A percentile compares a stretch with the other conserved stretches of the same genome.
These are phyloP conservation scores for Rhizophagus sp. DNA, from an alignment of 192 early-diverging fungal genomes.

Conservation along the genomic window DNA sequence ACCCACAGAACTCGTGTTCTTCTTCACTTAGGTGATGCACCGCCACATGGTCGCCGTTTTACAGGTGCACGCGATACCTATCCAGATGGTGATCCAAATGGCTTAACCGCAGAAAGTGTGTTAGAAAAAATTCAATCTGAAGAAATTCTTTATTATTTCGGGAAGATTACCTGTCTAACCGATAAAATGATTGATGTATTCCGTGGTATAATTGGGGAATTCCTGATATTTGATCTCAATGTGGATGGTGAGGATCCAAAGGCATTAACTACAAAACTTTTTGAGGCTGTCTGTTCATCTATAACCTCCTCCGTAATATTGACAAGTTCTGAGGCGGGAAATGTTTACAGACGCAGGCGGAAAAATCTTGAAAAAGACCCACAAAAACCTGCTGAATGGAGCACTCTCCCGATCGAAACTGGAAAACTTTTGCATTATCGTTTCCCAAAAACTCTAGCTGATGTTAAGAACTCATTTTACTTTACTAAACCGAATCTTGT, in stretches of 20 bases:
- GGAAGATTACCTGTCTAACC: conserved; percentile 8
- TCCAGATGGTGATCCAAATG: conserved; percentile 26
- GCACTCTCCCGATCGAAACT: too few relatives aligned
- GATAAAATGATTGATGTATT: neutral
- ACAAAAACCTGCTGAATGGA: too few relatives aligned
- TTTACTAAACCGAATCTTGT: too few relatives aligned
- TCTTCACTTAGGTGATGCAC: conserved; percentile 19
- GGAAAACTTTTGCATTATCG: too few relatives aligned
- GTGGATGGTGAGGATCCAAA: neutral
- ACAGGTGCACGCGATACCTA: neutral
- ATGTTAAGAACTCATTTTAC: too few relatives aligned
- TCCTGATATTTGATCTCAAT: conserved; percentile 2
- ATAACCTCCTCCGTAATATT: neutral
- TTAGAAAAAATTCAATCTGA: neutral
- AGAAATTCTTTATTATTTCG: neutral
- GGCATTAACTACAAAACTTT: conserved; percentile 4
- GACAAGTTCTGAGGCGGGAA: too few relatives aligned
- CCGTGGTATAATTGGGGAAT: too few relatives aligned
- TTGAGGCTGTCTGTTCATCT: conserved; percentile 1
- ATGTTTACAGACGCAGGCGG: too few relatives aligned
- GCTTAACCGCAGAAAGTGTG: conserved; percentile 24
- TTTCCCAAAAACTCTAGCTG: too few relatives aligned
- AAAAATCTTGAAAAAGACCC: too few relatives aligned
- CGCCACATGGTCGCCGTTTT: conserved; percentile 18
- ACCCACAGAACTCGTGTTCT: neutral